These are phyloP conservation scores for Rhynchospora pubera DNA, from an alignment of 176 grass and related monocot species.

Conservation along the genomic window DNA sequence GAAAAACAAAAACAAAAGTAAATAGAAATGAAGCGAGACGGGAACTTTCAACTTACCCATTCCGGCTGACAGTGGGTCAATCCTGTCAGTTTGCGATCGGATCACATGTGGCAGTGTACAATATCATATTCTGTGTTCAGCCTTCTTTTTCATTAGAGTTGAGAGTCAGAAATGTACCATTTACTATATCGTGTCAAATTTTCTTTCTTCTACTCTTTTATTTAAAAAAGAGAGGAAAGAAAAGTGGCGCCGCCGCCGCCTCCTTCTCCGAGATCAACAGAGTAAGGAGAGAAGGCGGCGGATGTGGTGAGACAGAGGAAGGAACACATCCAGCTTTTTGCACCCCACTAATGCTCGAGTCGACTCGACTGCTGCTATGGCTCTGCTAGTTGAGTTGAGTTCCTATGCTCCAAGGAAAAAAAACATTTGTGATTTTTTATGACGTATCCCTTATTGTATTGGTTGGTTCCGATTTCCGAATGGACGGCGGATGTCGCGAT, in stretches of 20 bases:
- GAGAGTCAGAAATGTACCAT: too few relatives aligned
- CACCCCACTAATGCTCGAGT: not conserved
- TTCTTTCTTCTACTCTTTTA: too few relatives aligned
- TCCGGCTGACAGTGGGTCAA: too few relatives aligned
- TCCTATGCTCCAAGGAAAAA: not conserved
- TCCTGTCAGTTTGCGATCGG: too few relatives aligned
- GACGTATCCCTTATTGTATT: not conserved
- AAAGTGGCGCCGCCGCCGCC: not conserved
- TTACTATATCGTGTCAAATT: too few relatives aligned
- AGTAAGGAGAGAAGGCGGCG: not conserved
- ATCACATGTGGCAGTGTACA: too few relatives aligned
- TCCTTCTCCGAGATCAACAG: not conserved
- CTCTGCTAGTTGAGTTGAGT: not conserved
- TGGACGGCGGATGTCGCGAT: constrained; percentile 7
- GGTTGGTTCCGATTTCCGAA: not conserved
- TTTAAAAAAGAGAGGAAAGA: not conserved
- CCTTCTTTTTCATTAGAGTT: too few relatives aligned
- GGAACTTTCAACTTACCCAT: too few relatives aligned
- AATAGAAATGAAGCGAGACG: too few relatives aligned
- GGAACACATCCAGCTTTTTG: constrained; percentile 9
- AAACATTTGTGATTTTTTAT: not conserved
- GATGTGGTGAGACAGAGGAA: not conserved
- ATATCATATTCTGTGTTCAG: too few relatives aligned
- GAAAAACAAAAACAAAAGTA: too few relatives aligned
- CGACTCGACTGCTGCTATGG: not conserved